Percentiles rank a stretch among this genome's conserved stretches.
These are phyloP conservation scores for Ilyonectria destructans DNA, from an alignment of 2,329 filamentous ascomycete species.

Conservation along the genomic window DNA sequence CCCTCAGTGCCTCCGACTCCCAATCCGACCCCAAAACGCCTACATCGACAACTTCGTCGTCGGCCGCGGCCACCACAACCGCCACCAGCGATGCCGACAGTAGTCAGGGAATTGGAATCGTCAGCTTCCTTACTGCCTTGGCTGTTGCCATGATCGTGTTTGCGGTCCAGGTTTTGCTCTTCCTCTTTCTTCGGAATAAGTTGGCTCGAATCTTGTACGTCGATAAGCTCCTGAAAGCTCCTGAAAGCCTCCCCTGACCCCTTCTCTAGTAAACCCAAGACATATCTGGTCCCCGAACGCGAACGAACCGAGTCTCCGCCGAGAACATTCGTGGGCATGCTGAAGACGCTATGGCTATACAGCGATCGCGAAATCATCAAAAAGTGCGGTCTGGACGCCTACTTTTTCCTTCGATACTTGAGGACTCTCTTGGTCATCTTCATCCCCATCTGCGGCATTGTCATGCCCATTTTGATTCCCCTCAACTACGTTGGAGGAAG, in stretches of 20 bases:
- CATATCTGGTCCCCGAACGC: constrained; percentile 88
- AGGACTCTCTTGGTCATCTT: constrained; percentile 90
- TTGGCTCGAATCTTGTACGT: constrained; percentile 87
- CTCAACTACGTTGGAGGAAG: constrained; percentile 84
- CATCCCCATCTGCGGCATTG: constrained; percentile 82
- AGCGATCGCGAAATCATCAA: constrained; percentile 88
- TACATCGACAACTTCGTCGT: constrained; percentile 19
- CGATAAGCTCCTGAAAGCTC: background rate
- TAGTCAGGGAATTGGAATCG: constrained; percentile 60
- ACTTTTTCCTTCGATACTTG: constrained; percentile 95
- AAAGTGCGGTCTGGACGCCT: constrained; percentile 96
- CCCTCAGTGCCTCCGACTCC: constrained; percentile 23
- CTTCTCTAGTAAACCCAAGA: constrained; percentile 79
- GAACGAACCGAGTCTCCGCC: constrained; percentile 87
- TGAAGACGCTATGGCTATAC: constrained; percentile 77
- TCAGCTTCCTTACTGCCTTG: constrained; percentile 75
- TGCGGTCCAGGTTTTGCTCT: constrained; percentile 76
- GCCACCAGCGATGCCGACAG: constrained; percentile 54
- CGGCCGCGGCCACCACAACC: background rate
- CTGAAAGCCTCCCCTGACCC: constrained; percentile 24
- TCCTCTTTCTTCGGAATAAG: constrained; percentile 83
- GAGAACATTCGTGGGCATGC: constrained; percentile 65
- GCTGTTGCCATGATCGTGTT: constrained; percentile 76
- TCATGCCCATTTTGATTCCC: constrained; percentile 89
- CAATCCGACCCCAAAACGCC: constrained; percentile 14